Base-by-base conservation (phyloP, 2,329 filamentous ascomycete genomes). In the Beauveria pseudobassiana region DNA sequence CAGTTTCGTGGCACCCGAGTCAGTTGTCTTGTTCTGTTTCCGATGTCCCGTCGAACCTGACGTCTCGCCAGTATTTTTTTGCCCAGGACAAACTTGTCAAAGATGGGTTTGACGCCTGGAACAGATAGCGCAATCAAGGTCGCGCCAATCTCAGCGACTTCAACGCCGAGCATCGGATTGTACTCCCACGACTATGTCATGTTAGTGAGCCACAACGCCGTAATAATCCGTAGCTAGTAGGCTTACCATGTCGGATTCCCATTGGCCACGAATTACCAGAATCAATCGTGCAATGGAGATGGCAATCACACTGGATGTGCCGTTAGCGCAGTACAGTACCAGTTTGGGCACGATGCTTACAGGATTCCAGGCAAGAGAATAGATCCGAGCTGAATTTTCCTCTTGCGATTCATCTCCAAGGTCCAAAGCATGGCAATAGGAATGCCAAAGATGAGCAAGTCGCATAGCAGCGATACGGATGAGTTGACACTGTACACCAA, bases 401-500 rank as follows among this genome's bases (percentile, higher is more conserved):
- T 72, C 63, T 72, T 72, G 4, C 69, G 67, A 0, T 73, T 73
- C 69, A 81, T 75, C 54, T 80, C 76, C 48, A 82, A 65, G 9
- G 75, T 72, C 30, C 72, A 69, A 43, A 83, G 73, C 71, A 82
- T 78, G 7, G 78, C 75, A 20, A 78, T 70, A 0, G 80, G 80
- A 53, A 82, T 80, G 3, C 76, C 73, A 63, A 83, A 82, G 45
- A 83, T 71, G 16, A 82, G 63, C 55, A 82, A 64, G 59, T 83
- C 80, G 67, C 79, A 82, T 1, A 80, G 63, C 10, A 82, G 69
- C 0, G 79, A 82, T 3, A 82, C 69, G 0, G 71, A 73, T 12
- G 79, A 81, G 66, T 82, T 82, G 22, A 80, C 76, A 10, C 76
- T 76, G 64, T 82, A 83, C 1, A 83, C 79, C 3, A 80, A 62